A percentile compares a stretch with the other conserved stretches of the same genome.
These are phyloP conservation scores for Forsythia viridissima DNA, from an alignment of 257 asterid genomes.

Conservation along the genomic window DNA sequence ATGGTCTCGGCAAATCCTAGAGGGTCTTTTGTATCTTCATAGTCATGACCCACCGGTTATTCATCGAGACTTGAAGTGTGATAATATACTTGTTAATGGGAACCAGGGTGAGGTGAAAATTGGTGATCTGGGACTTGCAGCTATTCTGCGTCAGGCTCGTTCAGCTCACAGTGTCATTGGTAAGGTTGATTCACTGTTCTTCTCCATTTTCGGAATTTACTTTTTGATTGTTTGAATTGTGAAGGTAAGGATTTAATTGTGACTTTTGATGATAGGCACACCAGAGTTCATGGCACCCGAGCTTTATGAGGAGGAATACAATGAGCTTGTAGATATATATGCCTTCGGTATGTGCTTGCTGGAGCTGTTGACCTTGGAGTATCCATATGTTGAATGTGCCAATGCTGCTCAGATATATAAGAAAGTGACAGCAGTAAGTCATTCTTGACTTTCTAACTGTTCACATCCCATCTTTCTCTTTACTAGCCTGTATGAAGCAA, in stretches of 20 bases:
- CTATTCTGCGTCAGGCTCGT: conserved; percentile 67
- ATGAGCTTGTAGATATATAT: conserved; percentile 57
- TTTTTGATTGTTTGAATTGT: conserved; percentile 1
- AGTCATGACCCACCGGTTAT: conserved; percentile 95
- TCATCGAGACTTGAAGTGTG: conserved; percentile 86
- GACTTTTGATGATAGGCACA: conserved; percentile 39
- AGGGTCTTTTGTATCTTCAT: conserved; percentile 89
- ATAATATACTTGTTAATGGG: conserved; percentile 53
- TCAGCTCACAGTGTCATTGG: conserved; percentile 74
- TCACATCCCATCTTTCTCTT: conserved; percentile 9
- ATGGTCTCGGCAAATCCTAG: conserved; percentile 92
- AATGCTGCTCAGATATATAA: conserved; percentile 65
- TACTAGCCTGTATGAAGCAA: not conserved
- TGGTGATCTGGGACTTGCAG: conserved; percentile 57
- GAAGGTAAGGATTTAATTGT: not conserved
- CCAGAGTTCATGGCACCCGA: conserved; percentile 72
- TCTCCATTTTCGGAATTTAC: not conserved
- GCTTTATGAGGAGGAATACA: conserved; percentile 58
- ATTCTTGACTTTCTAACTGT: conserved; percentile 14
- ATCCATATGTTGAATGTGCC: conserved; percentile 61
- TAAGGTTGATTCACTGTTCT: conserved; percentile 22
- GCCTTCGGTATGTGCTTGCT: conserved; percentile 67
- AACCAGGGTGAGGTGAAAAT: conserved; percentile 59
- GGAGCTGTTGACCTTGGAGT: conserved; percentile 60
- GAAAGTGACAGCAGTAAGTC: conserved; percentile 57